Evolutionary conservation across 495 filamentous ascomycete genomes (phyloP).

Genomic region (Hypoxylon intermedium): DNA sequence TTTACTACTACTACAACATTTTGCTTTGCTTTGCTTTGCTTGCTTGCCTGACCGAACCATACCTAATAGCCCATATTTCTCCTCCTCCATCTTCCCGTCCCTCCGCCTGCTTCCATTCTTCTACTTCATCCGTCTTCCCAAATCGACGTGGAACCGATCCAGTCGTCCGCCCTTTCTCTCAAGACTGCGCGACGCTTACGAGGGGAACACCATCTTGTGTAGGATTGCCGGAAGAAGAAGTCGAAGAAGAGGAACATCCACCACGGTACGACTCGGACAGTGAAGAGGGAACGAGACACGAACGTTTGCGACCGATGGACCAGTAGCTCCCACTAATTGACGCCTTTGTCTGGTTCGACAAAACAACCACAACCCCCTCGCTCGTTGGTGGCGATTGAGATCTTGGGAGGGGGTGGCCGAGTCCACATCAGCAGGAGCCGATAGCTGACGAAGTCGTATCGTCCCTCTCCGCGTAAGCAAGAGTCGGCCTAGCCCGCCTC

Average conservation of each 20-base stretch:
- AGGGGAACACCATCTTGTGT: slow-evolving; percentile 8
- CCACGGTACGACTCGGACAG: slow-evolving; percentile 19
- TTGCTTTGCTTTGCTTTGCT: slow-evolving; percentile 10
- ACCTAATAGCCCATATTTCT: slow-evolving; percentile 27
- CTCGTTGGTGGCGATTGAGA: slow-evolving; percentile 32
- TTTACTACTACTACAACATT: too few species aligned
- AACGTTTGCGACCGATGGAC: slow-evolving; percentile 20
- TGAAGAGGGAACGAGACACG: slow-evolving; percentile 25
- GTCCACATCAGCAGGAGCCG: slow-evolving; percentile 28
- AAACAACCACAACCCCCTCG: slow-evolving; percentile 20
- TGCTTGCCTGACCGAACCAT: slow-evolving; percentile 3
- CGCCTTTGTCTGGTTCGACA: slow-evolving; percentile 29
- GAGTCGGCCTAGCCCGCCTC: slow-evolving; percentile 12
- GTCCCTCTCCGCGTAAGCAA: slow-evolving; percentile 27
- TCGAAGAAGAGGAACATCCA: slow-evolving; percentile 14
- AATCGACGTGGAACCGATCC: slow-evolving; percentile 20
- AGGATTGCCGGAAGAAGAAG: slow-evolving; percentile 19
- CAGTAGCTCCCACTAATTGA: slow-evolving; percentile 16
- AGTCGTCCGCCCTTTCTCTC: slow-evolving; percentile 28
- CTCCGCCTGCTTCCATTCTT: background rate
- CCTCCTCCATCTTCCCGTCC: background rate
- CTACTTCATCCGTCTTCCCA: background rate
- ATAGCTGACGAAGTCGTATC: slow-evolving; percentile 28
- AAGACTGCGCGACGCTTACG: slow-evolving; percentile 22
- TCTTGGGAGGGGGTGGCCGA: slow-evolving; percentile 20